Evolutionary conservation across 176 grass and related monocot genomes (phyloP), one percentile per base, ranked within the genome.

Genomic region (Oryza glumipatula): DNA sequence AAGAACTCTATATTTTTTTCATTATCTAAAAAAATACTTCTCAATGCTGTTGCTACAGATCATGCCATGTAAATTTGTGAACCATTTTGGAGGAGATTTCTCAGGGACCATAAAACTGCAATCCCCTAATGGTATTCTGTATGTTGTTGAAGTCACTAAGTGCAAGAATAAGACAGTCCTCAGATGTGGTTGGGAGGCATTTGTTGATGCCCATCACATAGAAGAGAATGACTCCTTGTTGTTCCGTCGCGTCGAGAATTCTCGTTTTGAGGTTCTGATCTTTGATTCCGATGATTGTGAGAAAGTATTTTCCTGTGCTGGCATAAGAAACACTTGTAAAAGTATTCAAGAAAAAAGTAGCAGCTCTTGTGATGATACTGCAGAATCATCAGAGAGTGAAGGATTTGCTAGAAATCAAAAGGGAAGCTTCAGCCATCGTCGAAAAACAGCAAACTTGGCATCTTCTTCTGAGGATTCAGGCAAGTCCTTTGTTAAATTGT

Each of bases 141-240:
- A 87, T 72, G 45, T 35, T 24, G 73, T 92, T 67, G 61, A 78
- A 70, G 41, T 92, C 12, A 48, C 48, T 1, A 3, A 80, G 65
- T 36, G 5, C 6, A 71, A 14, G 12, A 65, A 76, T n/a, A 72
- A 72, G 56, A 58, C 78, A 16, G 11, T 84, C 8, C 76, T 93
- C 46, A 35, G 32, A 73, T 65, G 17, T 60, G 94, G 94, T 22
- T 96, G 94, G 83, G 68, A 52, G 28, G 23, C 66, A 28, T 93
- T 93, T 82, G 49, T 84, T 49, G n/a, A 70, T 41, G 32, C n/a
- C 32, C 78, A 92, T 65, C 11, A 72, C 41, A 86, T 91, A 63
- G 19, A 75, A 67, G 72, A 91, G 30, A 89, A 84, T 44, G 78
- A 89, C 38, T 41, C 41, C 11, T 9, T 95, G 70, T 2, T 91